Evolutionary conservation across 148 eudicot species (phyloP), one percentile per base, ranked within the genome.

Genomic region (Talinum fruticosum): DNA sequence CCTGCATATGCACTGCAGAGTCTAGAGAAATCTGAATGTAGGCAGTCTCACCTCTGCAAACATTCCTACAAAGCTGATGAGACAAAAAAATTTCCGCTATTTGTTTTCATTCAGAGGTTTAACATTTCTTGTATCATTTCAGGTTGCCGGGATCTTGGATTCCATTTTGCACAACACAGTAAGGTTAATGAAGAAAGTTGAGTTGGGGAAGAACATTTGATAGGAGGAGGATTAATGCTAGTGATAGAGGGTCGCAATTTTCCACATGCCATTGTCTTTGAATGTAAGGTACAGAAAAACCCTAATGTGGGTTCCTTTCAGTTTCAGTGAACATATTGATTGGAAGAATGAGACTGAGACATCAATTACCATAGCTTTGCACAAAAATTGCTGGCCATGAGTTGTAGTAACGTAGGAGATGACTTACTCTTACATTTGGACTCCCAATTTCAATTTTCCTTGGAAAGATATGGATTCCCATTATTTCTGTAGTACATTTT

Each of bases 101-200:
- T 36, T 37, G 24, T 24, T 34, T 54, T 37, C 28, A 7, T 57
- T 32, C 26, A 38, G 7, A 45, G 49, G 26, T 23, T 4, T 12
- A 35, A 29, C 35, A 53, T 44, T 49, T 49, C 15, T 15, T 76
- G 72, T 64, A 75, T 57, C 74, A 70, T 86, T 85, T 71, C 89
- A 96, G 99, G 99, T 96, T 51, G 99, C 99, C 18, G 99, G 99
- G 76, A 91, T 96, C 81, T 32, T 96, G 90, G 99, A 96, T 35
- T 89, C 97, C 1, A 80, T 96, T 81, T 81, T 96, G 79, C 94
- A 93, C 84, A 88, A 96, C 57, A 91, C 97, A 16, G 35, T 96
- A 54, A 90, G 88, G 79, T 15, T 91, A 51, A 71, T 96, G 81
- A 96, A 89, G 86, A 96, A 96, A 81, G 91, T 91, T 78, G 97